Conservation (phyloP, 257 asterid species). For the Rehmannia glutinosa region DNA sequence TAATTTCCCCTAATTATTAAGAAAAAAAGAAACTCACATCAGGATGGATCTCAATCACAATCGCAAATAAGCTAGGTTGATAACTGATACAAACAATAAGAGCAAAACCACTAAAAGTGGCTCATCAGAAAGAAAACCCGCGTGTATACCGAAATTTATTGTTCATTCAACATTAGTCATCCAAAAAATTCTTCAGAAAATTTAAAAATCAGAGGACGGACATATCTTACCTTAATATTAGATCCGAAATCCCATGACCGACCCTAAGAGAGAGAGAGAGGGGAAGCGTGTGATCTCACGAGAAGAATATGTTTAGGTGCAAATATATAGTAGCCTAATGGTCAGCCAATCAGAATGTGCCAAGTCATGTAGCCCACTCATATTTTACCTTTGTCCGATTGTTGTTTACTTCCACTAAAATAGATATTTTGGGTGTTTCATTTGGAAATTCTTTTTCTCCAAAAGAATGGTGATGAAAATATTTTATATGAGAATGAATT, state of each 20-base stretch:
- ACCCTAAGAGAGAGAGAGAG: constrained; percentile 24
- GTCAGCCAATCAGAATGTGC: constrained; percentile 27
- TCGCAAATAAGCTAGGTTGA: constrained; percentile 1
- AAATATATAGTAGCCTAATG: neutral
- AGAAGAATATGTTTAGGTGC: constrained; percentile 16
- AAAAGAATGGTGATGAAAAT: no score
- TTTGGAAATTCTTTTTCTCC: neutral
- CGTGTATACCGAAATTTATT: neutral
- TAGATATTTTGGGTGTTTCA: neutral
- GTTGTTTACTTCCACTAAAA: neutral
- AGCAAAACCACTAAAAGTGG: neutral
- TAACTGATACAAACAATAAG: neutral
- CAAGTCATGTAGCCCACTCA: constrained; percentile 21
- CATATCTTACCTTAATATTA: constrained; percentile 21
- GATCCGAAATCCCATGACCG: constrained; percentile 41
- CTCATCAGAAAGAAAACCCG: no score
- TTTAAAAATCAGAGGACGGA: neutral
- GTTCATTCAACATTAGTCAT: neutral
- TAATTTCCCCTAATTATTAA: neutral
- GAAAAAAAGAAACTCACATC: constrained; percentile 9
- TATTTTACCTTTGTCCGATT: no score
- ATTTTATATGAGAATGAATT: no score
- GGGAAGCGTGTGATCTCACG: neutral
- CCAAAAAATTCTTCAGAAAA: constrained; percentile 1
- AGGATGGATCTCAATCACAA: constrained; percentile 20